Evolutionary conservation across 148 eudicot genomes (phyloP).

Genomic region (Rhododendron henanense): DNA sequence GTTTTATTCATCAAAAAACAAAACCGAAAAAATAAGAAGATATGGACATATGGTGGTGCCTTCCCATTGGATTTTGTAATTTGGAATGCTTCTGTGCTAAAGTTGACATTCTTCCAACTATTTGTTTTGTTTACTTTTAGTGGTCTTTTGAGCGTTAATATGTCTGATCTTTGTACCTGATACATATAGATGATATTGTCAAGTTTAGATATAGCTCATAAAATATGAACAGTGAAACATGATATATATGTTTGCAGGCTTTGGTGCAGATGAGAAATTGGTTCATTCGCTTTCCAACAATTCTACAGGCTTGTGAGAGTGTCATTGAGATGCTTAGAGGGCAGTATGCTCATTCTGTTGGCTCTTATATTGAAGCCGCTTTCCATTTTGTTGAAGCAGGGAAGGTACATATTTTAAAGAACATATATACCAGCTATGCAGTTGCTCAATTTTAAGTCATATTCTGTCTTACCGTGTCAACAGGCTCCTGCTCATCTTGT

Average conservation of each 20-base stretch:
- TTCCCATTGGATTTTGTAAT: background rate
- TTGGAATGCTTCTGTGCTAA: background rate
- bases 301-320: conserved; percentile 90
- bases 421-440: background rate
- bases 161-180: conserved; percentile 7
- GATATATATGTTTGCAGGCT: conserved; percentile 46
- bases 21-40: background rate
- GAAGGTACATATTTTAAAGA: conserved; percentile 41
- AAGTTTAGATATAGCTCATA: background rate
- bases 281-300: conserved; percentile 88
- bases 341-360: conserved; percentile 92
- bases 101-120: background rate
- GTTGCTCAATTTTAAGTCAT: background rate
- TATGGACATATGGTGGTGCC: background rate
- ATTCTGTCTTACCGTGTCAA: background rate
- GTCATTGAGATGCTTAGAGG: conserved; percentile 97
- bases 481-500: background rate
- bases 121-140: background rate
- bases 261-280: conserved; percentile 88
- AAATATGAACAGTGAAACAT: background rate
- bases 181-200: background rate
- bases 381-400: conserved; percentile 88
- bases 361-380: conserved; percentile 72
- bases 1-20: background rate
- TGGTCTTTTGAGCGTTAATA: background rate